phyloP scores from a whole-genome alignment of 768 basidiomycete genomes.

The Auriscalpium vulgare region DNA sequence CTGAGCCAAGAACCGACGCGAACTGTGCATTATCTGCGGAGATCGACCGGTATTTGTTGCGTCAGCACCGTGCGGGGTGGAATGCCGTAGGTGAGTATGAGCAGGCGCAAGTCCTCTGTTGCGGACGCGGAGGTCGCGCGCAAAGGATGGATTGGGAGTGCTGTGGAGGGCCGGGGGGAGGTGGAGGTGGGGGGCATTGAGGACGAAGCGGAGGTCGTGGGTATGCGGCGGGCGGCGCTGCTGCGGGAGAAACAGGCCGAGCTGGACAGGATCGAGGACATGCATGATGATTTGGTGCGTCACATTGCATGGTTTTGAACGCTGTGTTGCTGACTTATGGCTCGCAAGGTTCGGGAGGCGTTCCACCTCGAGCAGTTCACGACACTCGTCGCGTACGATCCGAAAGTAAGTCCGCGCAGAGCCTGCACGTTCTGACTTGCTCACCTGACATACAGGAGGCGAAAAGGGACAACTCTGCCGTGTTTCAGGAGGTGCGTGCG shows the following conservation, averaged over 20 bases:
- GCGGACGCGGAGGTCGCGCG: neutral
- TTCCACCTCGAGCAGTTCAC: slow-evolving; percentile 86
- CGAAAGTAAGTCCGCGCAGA: slow-evolving; percentile 38
- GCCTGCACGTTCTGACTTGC: neutral
- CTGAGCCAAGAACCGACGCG: slow-evolving; percentile 47
- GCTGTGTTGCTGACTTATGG: slow-evolving; percentile 3
- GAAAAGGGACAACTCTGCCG: slow-evolving; percentile 61
- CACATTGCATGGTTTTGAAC: neutral
- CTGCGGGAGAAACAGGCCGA: slow-evolving; percentile 53
- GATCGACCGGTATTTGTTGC: slow-evolving; percentile 34
- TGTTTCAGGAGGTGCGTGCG: slow-evolving; percentile 62
- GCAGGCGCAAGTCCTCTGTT: slow-evolving; percentile 4
- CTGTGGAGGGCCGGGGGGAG: neutral
- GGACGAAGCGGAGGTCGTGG: slow-evolving; percentile 18
- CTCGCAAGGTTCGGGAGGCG: slow-evolving; percentile 63
- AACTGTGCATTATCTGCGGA: slow-evolving; percentile 61
- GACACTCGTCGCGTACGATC: slow-evolving; percentile 70
- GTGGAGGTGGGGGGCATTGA: neutral
- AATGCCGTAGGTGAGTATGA: slow-evolving; percentile 9
- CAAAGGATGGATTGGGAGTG: neutral
- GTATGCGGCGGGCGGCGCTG: slow-evolving; percentile 34
- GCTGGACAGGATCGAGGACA: slow-evolving; percentile 49
- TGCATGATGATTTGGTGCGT: slow-evolving; percentile 69
- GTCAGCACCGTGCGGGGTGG: slow-evolving; percentile 16
- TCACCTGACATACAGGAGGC: slow-evolving; percentile 39